Evolutionary conservation across 2,329 filamentous ascomycete species (phyloP).

Genomic region (Cadophora sp.): DNA sequence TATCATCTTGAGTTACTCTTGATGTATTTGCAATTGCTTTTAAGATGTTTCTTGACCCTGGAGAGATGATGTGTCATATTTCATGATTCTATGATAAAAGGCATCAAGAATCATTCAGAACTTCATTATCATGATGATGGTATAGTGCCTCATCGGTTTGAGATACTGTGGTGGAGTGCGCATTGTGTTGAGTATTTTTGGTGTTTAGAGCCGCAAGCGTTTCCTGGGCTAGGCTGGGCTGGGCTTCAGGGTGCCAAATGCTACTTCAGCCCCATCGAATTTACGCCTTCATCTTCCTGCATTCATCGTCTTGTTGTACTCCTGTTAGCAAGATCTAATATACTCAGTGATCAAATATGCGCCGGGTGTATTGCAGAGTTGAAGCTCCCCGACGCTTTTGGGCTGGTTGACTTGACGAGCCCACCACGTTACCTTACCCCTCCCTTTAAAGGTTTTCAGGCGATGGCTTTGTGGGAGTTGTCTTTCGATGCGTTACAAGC

Average conservation of each 20-base stretch:
- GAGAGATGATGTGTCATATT: neutral
- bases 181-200: neutral
- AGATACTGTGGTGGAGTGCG: neutral
- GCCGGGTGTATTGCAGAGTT: neutral
- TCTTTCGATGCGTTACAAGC: no score
- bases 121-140: slow-evolving; percentile 1
- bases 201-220: neutral
- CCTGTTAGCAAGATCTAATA: neutral
- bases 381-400: neutral
- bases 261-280: neutral
- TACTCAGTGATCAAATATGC: neutral
- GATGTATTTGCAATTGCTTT: neutral
- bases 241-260: neutral
- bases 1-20: neutral
- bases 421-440: neutral
- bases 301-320: neutral
- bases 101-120: neutral
- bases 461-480: no score
- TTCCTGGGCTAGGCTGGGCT: neutral
- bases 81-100: neutral
- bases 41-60: neutral
- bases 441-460: no score
- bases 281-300: neutral
- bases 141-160: neutral
- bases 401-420: neutral